Evolutionary conservation across 805 yeast species (phyloP), one percentile per base, ranked within the genome.

Genomic region (Kodamaea laetipori): DNA sequence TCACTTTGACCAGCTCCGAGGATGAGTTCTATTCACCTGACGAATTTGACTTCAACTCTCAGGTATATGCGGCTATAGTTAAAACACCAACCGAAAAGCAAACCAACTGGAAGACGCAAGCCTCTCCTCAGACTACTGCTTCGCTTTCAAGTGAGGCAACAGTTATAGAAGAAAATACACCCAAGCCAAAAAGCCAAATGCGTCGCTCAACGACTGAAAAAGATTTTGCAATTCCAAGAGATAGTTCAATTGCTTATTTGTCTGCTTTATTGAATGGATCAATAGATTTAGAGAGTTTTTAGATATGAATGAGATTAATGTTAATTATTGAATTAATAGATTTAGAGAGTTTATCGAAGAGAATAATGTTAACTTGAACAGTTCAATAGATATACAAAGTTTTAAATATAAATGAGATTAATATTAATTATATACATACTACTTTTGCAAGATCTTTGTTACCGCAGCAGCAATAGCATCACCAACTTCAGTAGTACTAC

Each of bases 401-500:
- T 32, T 21, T 21, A 21, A 8, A 21, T 21, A 21, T 21, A n/a
- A n/a, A n/a, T n/a, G 24, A 21, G 24, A 21, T 6, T 21, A 21
- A 21, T 21, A 8, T 21, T 21, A 21, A 6, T 21, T 30, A 13
- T 33, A 21, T 18, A 33, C 37, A 33, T n/a, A 33, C 17, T 37
- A 25, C 24, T 37, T 32, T 13, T 21, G 23, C 50, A 84, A 72
- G 50, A 81, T 69, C 54, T 73, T 71, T 56, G 76, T 71, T 44
- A 89, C 89, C 44, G 85, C 86, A 25, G 70, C 76, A 34, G 86
- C 96, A 59, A 94, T 74, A 33, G 97, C 97, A 63, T 90, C 95
- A 61, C 98, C 98, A 46, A 94, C 97, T 66, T 92, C 97, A 31
- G 75, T 64, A 39, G 99, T 94, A 28, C 88, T 72, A 57, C 79